Percentiles rank a stretch among this genome's conserved stretches.
phyloP scores from a whole-genome alignment of 2,329 filamentous ascomycete species.

The Metarhizium guizhouense region DNA sequence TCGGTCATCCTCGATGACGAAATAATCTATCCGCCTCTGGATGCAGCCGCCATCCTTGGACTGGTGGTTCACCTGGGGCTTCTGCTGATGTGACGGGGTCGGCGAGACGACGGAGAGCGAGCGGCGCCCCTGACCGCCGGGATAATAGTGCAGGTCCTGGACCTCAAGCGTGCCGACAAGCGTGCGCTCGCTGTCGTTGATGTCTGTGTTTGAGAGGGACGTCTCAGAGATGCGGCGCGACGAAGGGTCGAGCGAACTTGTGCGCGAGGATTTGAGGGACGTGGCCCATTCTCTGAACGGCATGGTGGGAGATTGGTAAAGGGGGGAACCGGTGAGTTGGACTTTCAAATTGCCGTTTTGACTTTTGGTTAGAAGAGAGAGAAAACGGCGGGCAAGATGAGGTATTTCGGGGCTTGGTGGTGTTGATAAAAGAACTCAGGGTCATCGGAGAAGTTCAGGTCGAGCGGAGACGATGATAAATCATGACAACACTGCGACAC shows the following conservation, averaged over 20 bases:
- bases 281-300: slow-evolving; percentile 4
- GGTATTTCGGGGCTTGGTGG: no score
- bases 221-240: not conserved
- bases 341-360: no score
- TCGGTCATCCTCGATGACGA: slow-evolving; percentile 7
- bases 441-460: not conserved
- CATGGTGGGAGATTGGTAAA: not conserved
- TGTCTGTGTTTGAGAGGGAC: not conserved
- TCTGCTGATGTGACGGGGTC: not conserved
- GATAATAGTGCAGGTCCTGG: not conserved
- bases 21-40: slow-evolving; percentile 9
- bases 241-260: not conserved
- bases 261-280: not conserved
- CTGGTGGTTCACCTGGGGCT: not conserved
- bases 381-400: no score
- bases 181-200: slow-evolving; percentile 6
- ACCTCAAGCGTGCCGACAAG: slow-evolving; percentile 2
- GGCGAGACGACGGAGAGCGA: not conserved
- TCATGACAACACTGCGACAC: not conserved
- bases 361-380: no score
- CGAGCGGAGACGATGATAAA: not conserved
- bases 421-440: no score
- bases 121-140: not conserved
- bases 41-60: slow-evolving; percentile 1
- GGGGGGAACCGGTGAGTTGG: not conserved